These are phyloP conservation scores for Verticillium albo-atrum DNA, from an alignment of 2,329 filamentous ascomycete species.

Conservation along the genomic window DNA sequence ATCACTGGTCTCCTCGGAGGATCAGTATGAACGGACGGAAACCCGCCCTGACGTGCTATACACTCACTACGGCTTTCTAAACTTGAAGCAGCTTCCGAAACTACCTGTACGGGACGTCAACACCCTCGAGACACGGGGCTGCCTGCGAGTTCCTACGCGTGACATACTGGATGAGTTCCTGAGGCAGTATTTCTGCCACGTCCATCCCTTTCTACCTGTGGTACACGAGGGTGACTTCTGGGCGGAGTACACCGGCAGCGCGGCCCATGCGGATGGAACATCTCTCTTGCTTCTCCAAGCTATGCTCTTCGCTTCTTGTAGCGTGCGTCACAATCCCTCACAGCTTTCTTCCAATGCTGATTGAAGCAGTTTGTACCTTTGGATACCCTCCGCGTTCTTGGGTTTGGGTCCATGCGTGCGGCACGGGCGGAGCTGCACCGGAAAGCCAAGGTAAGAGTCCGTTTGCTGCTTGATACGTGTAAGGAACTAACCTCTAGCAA, in stretches of 20 bases:
- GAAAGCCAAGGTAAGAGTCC: conserved; percentile 9
- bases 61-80: conserved; percentile 37
- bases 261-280: conserved; percentile 17
- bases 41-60: conserved; percentile 29
- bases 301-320: conserved; percentile 40
- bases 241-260: conserved; percentile 32
- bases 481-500: conserved; percentile 1
- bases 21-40: too few relatives aligned
- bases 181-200: conserved; percentile 41
- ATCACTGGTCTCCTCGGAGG: background rate
- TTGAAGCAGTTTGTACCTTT: conserved; percentile 29
- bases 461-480: background rate
- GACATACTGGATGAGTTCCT: conserved; percentile 41
- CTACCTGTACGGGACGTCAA: conserved; percentile 41
- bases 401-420: conserved; percentile 35
- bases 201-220: conserved; percentile 39
- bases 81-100: conserved; percentile 24
- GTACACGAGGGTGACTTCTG: conserved; percentile 40
- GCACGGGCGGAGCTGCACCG: conserved; percentile 40
- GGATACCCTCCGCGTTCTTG: conserved; percentile 31
- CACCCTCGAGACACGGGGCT: conserved; percentile 40
- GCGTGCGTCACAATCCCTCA: conserved; percentile 18
- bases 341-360: conserved; percentile 7
- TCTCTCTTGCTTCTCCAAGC: conserved; percentile 42
- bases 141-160: conserved; percentile 37